Evolutionary conservation across 768 basidiomycete genomes (phyloP), one percentile per base, ranked within the genome.

Genomic region (Guyanaporus albipodus): DNA sequence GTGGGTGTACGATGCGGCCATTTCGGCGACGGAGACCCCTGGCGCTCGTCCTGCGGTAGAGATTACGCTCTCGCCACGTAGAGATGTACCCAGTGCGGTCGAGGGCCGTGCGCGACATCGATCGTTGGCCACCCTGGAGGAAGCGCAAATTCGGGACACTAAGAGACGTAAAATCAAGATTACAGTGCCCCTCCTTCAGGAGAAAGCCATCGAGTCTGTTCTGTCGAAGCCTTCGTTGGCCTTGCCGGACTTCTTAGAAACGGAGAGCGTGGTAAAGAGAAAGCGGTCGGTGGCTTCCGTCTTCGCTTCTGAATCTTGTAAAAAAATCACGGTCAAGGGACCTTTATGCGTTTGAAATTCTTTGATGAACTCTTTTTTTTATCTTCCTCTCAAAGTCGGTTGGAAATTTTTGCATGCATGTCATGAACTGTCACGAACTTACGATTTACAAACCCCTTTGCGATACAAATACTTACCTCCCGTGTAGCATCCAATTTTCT

Each of bases 1-100:
- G 8, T 81, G 79, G 79, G 67, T 77, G 4, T 80, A 79, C 54
- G 70, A 74, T 37, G 72, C 77, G n/a, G 70, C 71, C 4, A 61
- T 75, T 31, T 73, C 79, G 22, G 72, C 71, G 9, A 54, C 64
- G 8, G 78, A 78, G 46, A 51, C 59, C 22, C 27, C 49, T 2
- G 55, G 59, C 0, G 8, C 51, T 28, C 54, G 47, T 22, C 51
- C 55, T 11, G 40, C 48, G 9, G 28, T 65, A 18, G 61, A 59
- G 32, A 61, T 59, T 11, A 56, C 61, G 22, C 50, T 61, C 19
- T 54, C 48, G 2, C 10, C 28, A 14, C 28, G 28, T 4, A 53
- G 36, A 36, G 39, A 43, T 32, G 23, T 43, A 19, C 28, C 21
- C 14, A 26, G 43, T 3, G 21, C 19, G 8, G 22, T 7, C 3